Evolutionary conservation across 805 yeast genomes (phyloP), one percentile per base, ranked within the genome.

Genomic region (Brettanomyces naardenensis): DNA sequence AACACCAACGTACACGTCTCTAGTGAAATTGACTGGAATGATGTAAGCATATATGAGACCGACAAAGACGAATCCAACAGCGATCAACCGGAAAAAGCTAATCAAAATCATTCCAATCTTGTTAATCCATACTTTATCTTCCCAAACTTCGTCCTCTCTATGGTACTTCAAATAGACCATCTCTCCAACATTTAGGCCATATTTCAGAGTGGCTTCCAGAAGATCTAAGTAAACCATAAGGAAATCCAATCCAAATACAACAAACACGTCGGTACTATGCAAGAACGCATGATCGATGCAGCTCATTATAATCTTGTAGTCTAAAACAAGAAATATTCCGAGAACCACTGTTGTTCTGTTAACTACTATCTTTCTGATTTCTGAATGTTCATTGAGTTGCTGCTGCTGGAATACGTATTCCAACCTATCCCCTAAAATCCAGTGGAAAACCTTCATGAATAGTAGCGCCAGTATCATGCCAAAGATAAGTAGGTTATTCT

Each of bases 181-280:
- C 46, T 86, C 96, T 44, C 66, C 65, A 18, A 75, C 51, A 44
- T 78, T 77, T 37, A 82, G 59, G 5, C 59, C 44, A 37, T 68
- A 64, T 49, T 75, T 74, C 26, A 69, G 60, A 11, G 66, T 52
- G 35, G 67, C 60, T 6, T 71, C 62, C 13, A 76, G 47, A 19
- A 75, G 54, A 33, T 76, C 79, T 23, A 80, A 65, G 18, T 73
- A 70, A 42, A 80, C 64, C 41, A 85, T 63, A 3, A 82, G 79
- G 51, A 80, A 80, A 50, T 85, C 92, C 54, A 85, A 79, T 1
- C 88, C 89, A 55, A 85, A 79, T 37, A 80, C 66, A 29, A 83
- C 61, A 47, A 76, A 75, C 3, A 75, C 68, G 33, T 75, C 71
- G 15, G 84, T 75, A 45, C 61, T 61, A 27, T 70, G 70, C 38